Conservation (phyloP, 2,329 filamentous ascomycete genomes). For the Atkinsonella texensis region DNA sequence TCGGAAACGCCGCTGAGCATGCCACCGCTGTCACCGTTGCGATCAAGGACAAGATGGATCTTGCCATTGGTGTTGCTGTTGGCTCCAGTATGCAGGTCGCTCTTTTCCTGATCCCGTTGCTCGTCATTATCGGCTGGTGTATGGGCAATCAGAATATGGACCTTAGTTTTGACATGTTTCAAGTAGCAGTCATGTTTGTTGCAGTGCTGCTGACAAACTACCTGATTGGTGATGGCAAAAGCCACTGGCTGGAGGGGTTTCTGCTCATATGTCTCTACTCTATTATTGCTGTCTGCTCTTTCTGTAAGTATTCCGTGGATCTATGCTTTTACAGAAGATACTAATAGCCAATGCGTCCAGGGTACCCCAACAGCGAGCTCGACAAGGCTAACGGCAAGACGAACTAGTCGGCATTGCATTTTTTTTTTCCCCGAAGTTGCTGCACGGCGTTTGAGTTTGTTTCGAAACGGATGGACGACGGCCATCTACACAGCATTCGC, state of each 20-base stretch:
- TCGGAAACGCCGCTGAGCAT: slow-evolving; percentile 76
- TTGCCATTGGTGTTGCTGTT: slow-evolving; percentile 69
- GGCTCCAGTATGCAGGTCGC: slow-evolving; percentile 73
- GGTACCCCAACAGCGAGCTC: slow-evolving; percentile 6
- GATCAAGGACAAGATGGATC: slow-evolving; percentile 75
- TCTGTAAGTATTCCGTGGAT: slow-evolving; percentile 35
- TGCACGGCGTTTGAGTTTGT: background rate
- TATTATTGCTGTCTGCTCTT: slow-evolving; percentile 62
- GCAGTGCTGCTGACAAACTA: slow-evolving; percentile 79
- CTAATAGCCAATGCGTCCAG: slow-evolving; percentile 1
- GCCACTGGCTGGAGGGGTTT: slow-evolving; percentile 70
- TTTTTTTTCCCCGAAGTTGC: background rate
- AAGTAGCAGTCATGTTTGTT: slow-evolving; percentile 75
- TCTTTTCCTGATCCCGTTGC: slow-evolving; percentile 64
- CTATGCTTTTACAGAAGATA: background rate
- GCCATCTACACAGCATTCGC: background rate
- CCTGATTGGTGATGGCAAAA: slow-evolving; percentile 70
- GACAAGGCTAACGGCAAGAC: slow-evolving; percentile 4
- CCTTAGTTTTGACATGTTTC: slow-evolving; percentile 78
- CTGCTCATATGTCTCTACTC: slow-evolving; percentile 66
- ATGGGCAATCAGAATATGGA: slow-evolving; percentile 63
- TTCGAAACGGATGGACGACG: background rate
- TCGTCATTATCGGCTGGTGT: slow-evolving; percentile 69
- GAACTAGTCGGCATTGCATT: background rate
- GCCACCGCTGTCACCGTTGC: slow-evolving; percentile 71